Evolutionary conservation across 169 alveolate genomes (phyloP).

Genomic region (Babesia ovis): DNA sequence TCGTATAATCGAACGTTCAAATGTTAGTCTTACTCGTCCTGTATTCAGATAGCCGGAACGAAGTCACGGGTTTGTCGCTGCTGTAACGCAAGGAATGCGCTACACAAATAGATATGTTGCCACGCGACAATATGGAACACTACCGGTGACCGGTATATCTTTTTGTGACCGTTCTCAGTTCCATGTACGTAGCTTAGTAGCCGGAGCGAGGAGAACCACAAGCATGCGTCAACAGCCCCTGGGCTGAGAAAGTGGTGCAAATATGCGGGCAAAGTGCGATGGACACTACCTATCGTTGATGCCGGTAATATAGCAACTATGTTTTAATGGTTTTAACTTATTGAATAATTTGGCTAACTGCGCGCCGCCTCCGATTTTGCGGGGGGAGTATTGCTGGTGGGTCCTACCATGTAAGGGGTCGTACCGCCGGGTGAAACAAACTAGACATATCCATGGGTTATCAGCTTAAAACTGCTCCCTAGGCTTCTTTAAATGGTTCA

Average conservation of each 20-base stretch:
- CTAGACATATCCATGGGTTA: too few relatives aligned
- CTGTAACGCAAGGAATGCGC: background rate
- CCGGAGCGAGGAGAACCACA: background rate
- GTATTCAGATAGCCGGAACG: background rate
- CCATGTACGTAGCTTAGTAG: background rate
- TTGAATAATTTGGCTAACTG: too few relatives aligned
- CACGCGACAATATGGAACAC: background rate
- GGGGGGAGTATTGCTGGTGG: too few relatives aligned
- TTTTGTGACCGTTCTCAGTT: background rate
- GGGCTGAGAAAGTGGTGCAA: slow-evolving; percentile 3
- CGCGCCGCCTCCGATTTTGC: too few relatives aligned
- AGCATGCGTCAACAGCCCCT: background rate
- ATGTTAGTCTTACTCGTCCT: too few relatives aligned
- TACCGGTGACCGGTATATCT: background rate
- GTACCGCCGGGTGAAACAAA: too few relatives aligned
- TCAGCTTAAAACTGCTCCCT: too few relatives aligned
- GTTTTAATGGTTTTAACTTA: too few relatives aligned
- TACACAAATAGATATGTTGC: background rate
- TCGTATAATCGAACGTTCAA: too few relatives aligned
- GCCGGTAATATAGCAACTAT: too few relatives aligned
- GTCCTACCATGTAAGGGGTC: too few relatives aligned
- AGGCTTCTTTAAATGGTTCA: too few relatives aligned
- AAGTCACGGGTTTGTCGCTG: background rate
- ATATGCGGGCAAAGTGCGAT: background rate
- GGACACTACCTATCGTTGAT: background rate